Conservation (phyloP, 169 alveolate species). For the Cryptosporidium andersoni region DNA sequence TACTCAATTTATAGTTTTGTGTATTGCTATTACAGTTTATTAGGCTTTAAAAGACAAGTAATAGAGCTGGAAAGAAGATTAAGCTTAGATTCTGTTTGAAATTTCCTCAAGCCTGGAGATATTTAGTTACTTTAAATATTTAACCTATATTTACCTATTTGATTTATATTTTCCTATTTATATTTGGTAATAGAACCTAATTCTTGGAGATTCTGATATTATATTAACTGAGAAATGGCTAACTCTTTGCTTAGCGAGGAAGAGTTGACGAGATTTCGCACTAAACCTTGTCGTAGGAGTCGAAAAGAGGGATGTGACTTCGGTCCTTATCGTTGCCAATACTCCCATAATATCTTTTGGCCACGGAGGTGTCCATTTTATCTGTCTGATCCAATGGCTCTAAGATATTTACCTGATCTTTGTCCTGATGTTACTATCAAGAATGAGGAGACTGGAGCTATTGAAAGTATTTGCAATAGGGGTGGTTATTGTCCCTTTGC, state of each 20-base stretch:
- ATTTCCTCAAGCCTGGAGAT: background rate
- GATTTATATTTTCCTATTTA: background rate
- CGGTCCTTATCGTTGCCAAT: slow-evolving; percentile 84
- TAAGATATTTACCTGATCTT: slow-evolving; percentile 83
- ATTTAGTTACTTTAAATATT: slow-evolving; percentile 15
- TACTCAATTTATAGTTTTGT: too few species aligned
- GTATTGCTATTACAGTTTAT: too few species aligned
- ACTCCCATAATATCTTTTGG: slow-evolving; percentile 85
- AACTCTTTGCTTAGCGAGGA: slow-evolving; percentile 81
- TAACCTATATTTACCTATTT: background rate
- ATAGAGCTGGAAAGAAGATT: too few species aligned
- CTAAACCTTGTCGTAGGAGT: slow-evolving; percentile 82
- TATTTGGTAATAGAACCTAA: background rate
- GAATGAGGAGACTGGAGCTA: slow-evolving; percentile 69
- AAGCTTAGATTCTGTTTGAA: too few species aligned
- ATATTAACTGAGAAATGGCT: slow-evolving; percentile 23
- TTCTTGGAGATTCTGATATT: too few species aligned
- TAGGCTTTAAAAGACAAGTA: too few species aligned
- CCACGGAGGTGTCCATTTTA: slow-evolving; percentile 86
- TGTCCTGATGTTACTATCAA: slow-evolving; percentile 78
- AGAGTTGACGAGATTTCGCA: slow-evolving; percentile 83
- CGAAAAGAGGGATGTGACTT: slow-evolving; percentile 82
- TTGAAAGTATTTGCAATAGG: slow-evolving; percentile 78
- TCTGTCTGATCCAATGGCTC: slow-evolving; percentile 80
- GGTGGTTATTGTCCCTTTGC: slow-evolving; percentile 87